These are phyloP conservation scores for Pseudoperonospora humuli DNA, from an alignment of 352 stramenopile species.

Conservation along the genomic window DNA sequence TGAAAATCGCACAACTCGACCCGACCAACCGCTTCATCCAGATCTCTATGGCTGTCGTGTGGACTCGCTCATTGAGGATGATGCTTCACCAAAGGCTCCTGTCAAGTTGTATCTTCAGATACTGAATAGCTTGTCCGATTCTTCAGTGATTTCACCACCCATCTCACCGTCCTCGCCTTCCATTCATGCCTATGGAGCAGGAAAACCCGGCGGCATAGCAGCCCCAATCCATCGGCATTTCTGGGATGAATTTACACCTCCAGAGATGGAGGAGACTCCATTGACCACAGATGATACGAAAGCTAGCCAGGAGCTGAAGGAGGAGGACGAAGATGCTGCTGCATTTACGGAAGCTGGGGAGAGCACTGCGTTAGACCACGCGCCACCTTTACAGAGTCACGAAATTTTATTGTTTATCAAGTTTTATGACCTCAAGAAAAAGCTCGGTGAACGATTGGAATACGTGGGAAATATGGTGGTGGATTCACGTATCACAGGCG, in stretches of 20 bases:
- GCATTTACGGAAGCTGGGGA: constrained; percentile 6
- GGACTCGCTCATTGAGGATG: constrained; percentile 65
- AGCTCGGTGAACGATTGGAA: constrained; percentile 53
- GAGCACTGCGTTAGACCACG: constrained; percentile 5
- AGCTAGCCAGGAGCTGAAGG: constrained; percentile 9
- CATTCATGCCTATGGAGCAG: constrained; percentile 1
- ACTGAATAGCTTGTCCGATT: constrained; percentile 13
- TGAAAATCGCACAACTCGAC: constrained; percentile 75
- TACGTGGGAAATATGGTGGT: constrained; percentile 79
- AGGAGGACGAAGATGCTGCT: constrained; percentile 14
- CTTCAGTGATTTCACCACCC: constrained; percentile 2
- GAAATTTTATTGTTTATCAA: constrained; percentile 83
- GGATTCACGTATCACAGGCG: constrained; percentile 50
- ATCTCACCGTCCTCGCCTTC: constrained; percentile 18
- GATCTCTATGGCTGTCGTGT: constrained; percentile 38
- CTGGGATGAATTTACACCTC: constrained; percentile 47
- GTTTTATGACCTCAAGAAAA: constrained; percentile 64
- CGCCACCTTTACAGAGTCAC: constrained; percentile 19
- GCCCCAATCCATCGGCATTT: constrained; percentile 45
- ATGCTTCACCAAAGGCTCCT: constrained; percentile 52
- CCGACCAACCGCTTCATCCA: constrained; percentile 44
- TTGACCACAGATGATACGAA: constrained; percentile 13
- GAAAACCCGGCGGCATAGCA: constrained; percentile 2
- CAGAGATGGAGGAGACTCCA: constrained; percentile 18
- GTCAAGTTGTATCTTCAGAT: constrained; percentile 77